Percentiles rank a stretch among this genome's conserved stretches.
Evolutionary conservation across 352 stramenopile genomes (phyloP).

Genomic region (Globisporangium ultimum): DNA sequence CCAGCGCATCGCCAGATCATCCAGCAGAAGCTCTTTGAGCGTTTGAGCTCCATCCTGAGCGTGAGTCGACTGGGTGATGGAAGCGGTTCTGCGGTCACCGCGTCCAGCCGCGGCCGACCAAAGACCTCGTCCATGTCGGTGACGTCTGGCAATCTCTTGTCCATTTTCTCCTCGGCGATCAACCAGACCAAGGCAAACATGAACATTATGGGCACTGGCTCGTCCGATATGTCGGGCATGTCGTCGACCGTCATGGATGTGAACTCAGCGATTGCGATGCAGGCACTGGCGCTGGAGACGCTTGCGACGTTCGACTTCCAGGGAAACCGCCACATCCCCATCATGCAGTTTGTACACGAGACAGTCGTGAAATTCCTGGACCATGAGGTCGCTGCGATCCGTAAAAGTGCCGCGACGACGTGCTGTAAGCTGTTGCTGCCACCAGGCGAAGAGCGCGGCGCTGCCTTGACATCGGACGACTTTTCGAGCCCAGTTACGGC

Average conservation of each 20-base stretch:
- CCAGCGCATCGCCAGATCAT: conserved; percentile 70
- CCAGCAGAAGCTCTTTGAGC: conserved; percentile 82
- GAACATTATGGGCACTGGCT: conserved; percentile 23
- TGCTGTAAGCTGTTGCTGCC: conserved; percentile 84
- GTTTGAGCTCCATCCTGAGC: conserved; percentile 72
- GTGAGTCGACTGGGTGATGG: conserved; percentile 43
- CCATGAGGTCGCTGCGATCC: conserved; percentile 79
- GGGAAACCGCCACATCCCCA: conserved; percentile 78
- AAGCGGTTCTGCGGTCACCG: conserved; percentile 39
- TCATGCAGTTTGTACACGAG: conserved; percentile 88
- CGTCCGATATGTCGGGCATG: conserved; percentile 32
- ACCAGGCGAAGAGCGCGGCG: conserved; percentile 52
- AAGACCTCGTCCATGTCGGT: conserved; percentile 73
- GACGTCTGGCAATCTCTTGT: conserved; percentile 65
- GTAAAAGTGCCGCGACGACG: conserved; percentile 84
- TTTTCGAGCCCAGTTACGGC: conserved; percentile 68
- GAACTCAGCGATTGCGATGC: conserved; percentile 68
- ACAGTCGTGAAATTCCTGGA: conserved; percentile 87
- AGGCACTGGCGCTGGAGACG: conserved; percentile 81
- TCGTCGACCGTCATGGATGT: conserved; percentile 29
- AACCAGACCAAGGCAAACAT: conserved; percentile 41
- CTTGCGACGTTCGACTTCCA: conserved; percentile 86
- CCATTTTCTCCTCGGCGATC: conserved; percentile 63
- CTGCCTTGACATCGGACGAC: conserved; percentile 55
- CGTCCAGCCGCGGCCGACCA: conserved; percentile 59